Evolutionary conservation across 495 filamentous ascomycete genomes (phyloP).

Genomic region (Rhypophila decipiens): DNA sequence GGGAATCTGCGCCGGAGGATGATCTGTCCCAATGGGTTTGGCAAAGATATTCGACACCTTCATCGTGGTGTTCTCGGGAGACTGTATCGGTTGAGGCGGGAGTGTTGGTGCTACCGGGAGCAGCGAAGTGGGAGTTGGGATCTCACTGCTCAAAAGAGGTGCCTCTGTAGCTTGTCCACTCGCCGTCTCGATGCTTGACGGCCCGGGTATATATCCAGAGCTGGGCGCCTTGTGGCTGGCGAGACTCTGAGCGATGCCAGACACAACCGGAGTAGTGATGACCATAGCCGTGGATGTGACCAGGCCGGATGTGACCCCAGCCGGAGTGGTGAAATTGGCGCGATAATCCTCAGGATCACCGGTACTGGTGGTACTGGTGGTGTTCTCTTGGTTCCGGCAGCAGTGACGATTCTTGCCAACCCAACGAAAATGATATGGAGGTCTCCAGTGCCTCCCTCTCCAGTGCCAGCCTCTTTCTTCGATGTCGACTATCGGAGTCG

Average conservation of each 20-base stretch:
- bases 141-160: constrained; percentile 14
- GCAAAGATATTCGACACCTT: constrained; percentile 38
- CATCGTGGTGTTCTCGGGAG: constrained; percentile 9
- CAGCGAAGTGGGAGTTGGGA: constrained; percentile 16
- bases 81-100: background rate
- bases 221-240: constrained; percentile 6
- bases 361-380: too few relatives aligned
- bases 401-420: too few relatives aligned
- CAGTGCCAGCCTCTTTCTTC: too few relatives aligned
- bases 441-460: too few relatives aligned
- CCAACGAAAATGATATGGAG: too few relatives aligned
- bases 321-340: background rate
- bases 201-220: constrained; percentile 12
- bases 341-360: too few relatives aligned
- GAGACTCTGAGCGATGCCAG: constrained; percentile 18
- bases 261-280: constrained; percentile 15
- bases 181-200: too few relatives aligned
- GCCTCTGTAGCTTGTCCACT: constrained; percentile 14
- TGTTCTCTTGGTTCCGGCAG: too few relatives aligned
- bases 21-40: constrained; percentile 53
- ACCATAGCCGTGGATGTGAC: constrained; percentile 14
- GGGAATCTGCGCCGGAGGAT: constrained; percentile 49
- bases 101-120: constrained; percentile 2
- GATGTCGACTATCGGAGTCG: too few relatives aligned
- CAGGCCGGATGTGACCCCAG: background rate